phyloP scores from a whole-genome alignment of 768 basidiomycete genomes.

The Rickenella mellea region DNA sequence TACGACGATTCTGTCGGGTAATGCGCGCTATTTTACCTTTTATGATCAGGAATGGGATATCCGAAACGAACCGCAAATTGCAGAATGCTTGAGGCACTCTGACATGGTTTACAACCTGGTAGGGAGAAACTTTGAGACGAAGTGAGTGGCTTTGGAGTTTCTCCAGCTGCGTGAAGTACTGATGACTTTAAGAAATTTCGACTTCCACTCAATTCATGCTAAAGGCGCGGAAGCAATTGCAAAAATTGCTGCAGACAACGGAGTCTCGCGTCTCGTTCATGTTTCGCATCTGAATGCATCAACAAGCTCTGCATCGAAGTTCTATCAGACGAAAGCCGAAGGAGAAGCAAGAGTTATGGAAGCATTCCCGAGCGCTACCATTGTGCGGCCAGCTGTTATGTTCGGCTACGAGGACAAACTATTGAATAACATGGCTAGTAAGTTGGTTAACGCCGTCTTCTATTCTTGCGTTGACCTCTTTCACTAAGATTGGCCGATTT shows the following conservation, averaged over 20 bases:
- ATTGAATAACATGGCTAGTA: constrained; percentile 85
- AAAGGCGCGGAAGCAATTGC: constrained; percentile 82
- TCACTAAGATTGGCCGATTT: constrained; percentile 72
- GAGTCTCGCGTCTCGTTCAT: constrained; percentile 83
- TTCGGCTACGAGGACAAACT: constrained; percentile 95
- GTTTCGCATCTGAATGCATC: constrained; percentile 93
- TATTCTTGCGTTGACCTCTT: constrained; percentile 5
- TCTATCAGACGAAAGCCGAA: constrained; percentile 83
- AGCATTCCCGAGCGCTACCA: constrained; percentile 78
- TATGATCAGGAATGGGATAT: constrained; percentile 90
- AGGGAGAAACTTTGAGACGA: constrained; percentile 91
- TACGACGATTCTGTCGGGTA: constrained; percentile 22
- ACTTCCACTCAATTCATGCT: constrained; percentile 72
- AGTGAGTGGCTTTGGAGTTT: constrained; percentile 38
- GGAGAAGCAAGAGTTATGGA: constrained; percentile 83
- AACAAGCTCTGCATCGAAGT: constrained; percentile 62
- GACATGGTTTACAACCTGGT: constrained; percentile 96
- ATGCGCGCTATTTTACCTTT: neutral
- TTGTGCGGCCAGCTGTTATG: constrained; percentile 77
- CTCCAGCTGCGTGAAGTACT: neutral
- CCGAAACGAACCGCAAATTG: constrained; percentile 82
- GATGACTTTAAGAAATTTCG: constrained; percentile 65
- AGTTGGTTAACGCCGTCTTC: constrained; percentile 23
- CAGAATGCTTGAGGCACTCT: constrained; percentile 88
- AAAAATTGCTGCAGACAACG: constrained; percentile 61